Conservation (phyloP, 306 rosid genomes). For the Rosa rugosa region DNA sequence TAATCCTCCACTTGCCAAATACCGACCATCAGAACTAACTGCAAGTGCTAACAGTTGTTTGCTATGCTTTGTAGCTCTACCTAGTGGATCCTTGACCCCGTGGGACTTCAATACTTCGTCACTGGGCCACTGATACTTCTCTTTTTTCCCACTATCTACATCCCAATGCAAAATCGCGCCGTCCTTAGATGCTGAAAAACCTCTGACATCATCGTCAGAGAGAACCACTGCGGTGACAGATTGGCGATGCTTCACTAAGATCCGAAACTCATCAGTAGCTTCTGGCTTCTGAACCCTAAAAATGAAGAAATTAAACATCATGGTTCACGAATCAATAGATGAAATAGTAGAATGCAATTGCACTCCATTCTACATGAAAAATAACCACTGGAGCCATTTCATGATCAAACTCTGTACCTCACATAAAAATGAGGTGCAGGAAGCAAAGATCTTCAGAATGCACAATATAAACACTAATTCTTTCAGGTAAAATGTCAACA, state of each 20-base stretch:
- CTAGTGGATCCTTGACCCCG: slow-evolving; percentile 80
- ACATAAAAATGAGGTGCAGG: background rate
- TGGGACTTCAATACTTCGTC: slow-evolving; percentile 62
- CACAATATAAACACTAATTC: background rate
- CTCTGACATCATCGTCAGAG: slow-evolving; percentile 79
- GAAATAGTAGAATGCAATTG: background rate
- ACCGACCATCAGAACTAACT: slow-evolving; percentile 85
- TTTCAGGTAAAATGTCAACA: background rate
- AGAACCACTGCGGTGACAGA: slow-evolving; percentile 77
- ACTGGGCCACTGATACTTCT: slow-evolving; percentile 80
- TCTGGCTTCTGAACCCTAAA: slow-evolving; percentile 64
- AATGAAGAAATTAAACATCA: background rate
- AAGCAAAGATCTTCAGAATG: background rate
- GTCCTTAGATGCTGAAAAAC: slow-evolving; percentile 93
- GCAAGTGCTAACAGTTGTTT: slow-evolving; percentile 67
- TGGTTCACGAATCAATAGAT: background rate
- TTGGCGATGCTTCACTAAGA: slow-evolving; percentile 71
- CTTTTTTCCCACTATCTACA: slow-evolving; percentile 73
- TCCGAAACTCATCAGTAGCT: slow-evolving; percentile 53
- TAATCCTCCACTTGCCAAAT: slow-evolving; percentile 85
- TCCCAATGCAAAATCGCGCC: slow-evolving; percentile 88
- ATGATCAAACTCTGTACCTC: background rate
- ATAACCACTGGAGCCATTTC: background rate
- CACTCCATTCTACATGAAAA: background rate
- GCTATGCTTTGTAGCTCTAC: slow-evolving; percentile 70